phyloP scores from a whole-genome alignment of 1,139 yeast genomes.

The Pichia sp. region DNA sequence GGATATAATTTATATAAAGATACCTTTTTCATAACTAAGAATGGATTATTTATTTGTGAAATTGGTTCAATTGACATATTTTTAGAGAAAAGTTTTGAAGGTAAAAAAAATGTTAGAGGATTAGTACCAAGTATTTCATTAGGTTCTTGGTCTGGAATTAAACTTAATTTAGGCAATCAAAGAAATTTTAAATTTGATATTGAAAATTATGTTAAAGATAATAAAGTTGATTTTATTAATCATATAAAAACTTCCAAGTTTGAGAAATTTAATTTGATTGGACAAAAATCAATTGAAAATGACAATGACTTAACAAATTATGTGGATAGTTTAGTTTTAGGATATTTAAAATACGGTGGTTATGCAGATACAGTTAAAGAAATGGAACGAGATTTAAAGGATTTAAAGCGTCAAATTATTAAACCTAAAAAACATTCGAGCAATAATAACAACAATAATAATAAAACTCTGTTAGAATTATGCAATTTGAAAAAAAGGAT shows the following conservation, averaged over 20 bases:
- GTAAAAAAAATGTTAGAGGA: constrained; percentile 9
- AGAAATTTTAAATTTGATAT: constrained; percentile 67
- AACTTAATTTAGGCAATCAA: constrained; percentile 63
- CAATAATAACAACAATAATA: not conserved
- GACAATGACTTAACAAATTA: constrained; percentile 36
- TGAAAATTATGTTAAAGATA: constrained; percentile 49
- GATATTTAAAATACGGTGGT: constrained; percentile 71
- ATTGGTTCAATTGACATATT: constrained; percentile 28
- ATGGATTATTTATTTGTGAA: constrained; percentile 59
- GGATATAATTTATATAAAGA: constrained; percentile 68
- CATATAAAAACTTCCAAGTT: constrained; percentile 12
- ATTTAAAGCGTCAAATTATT: constrained; percentile 1
- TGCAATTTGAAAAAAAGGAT: constrained; percentile 10
- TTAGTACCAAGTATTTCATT: constrained; percentile 46
- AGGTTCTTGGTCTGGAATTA: constrained; percentile 42
- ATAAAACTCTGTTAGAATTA: not conserved
- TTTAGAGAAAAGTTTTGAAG: constrained; percentile 11
- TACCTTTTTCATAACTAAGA: constrained; percentile 70
- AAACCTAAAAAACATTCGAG: constrained; percentile 1
- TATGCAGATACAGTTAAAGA: constrained; percentile 61
- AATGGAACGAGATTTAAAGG: constrained; percentile 44
- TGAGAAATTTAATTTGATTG: constrained; percentile 12
- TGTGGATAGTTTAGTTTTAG: constrained; percentile 53
- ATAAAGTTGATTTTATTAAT: constrained; percentile 29
- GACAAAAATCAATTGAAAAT: constrained; percentile 12